These are phyloP conservation scores for Cenococcum geophilum DNA, from an alignment of 495 filamentous ascomycete genomes.

Conservation along the genomic window DNA sequence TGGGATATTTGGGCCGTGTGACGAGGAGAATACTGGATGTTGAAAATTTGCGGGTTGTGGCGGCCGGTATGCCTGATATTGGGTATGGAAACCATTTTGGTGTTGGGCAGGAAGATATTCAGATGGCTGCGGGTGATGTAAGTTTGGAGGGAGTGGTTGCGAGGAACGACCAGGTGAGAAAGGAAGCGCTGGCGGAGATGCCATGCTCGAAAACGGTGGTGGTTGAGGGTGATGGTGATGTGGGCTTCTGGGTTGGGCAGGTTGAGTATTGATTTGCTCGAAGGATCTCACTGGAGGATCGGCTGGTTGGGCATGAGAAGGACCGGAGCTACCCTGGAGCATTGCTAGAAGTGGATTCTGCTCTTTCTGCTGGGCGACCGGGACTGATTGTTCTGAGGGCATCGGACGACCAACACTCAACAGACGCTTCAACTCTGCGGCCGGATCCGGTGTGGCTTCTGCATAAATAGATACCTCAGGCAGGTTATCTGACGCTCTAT, in stretches of 20 bases:
- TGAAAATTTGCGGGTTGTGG: constrained; percentile 4
- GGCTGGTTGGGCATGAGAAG: constrained; percentile 28
- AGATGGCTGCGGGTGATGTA: constrained; percentile 18
- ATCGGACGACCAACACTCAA: constrained; percentile 29
- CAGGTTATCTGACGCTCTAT: constrained; percentile 23
- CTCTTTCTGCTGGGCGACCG: constrained; percentile 22
- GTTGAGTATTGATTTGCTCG: constrained; percentile 40
- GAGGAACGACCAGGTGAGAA: constrained; percentile 23
- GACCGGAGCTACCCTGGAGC: constrained; percentile 42
- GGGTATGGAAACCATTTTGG: constrained; percentile 23
- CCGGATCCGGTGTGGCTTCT: constrained; percentile 25
- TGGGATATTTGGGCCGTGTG: constrained; percentile 30
- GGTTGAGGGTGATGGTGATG: constrained; percentile 41
- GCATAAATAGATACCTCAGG: constrained; percentile 26
- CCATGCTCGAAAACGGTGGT: constrained; percentile 35
- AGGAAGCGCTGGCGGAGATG: constrained; percentile 45
- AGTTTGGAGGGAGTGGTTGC: constrained; percentile 11
- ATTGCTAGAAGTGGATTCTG: constrained; percentile 54
- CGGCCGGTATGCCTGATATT: constrained; percentile 23
- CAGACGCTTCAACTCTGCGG: constrained; percentile 34
- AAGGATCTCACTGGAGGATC: constrained; percentile 36
- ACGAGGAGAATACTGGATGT: constrained; percentile 17
- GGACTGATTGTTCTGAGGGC: constrained; percentile 14
- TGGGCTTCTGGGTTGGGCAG: constrained; percentile 38
- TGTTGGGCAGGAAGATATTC: constrained; percentile 28